phyloP scores from a whole-genome alignment of 208 protist genomes.

The Leishmania aethiopica region DNA sequence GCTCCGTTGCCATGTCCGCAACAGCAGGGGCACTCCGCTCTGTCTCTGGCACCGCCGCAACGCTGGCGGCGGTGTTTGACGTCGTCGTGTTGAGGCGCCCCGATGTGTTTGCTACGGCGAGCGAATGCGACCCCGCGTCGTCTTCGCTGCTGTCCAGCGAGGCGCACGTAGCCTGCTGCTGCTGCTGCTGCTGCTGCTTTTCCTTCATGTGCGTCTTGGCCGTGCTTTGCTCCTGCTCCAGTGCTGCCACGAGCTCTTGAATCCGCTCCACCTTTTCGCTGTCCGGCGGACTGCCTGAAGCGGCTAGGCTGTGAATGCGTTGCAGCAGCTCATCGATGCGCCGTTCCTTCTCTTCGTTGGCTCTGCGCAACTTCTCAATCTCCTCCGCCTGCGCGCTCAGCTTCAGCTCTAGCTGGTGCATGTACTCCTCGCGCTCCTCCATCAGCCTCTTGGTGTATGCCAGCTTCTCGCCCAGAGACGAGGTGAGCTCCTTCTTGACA shows the following conservation, averaged over 20 bases:
- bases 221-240: conserved; percentile 63
- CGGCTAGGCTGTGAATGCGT: conserved; percentile 38
- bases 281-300: conserved; percentile 9
- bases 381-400: conserved; percentile 56
- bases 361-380: conserved; percentile 53
- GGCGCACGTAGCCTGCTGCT: conserved; percentile 8
- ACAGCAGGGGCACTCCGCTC: background rate
- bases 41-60: background rate
- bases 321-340: conserved; percentile 66
- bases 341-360: conserved; percentile 70
- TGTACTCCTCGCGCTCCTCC: conserved; percentile 73
- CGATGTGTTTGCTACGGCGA: background rate
- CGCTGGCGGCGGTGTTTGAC: background rate
- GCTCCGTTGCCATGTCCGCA: no score
- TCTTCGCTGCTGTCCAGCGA: conserved; percentile 4
- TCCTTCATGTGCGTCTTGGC: conserved; percentile 36
- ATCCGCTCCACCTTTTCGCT: conserved; percentile 52
- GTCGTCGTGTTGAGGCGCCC: background rate
- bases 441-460: conserved; percentile 63
- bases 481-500: conserved; percentile 67
- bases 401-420: conserved; percentile 57
- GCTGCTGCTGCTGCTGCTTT: conserved; percentile 12
- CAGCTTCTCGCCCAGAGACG: conserved; percentile 75
- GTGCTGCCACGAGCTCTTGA: conserved; percentile 53
- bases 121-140: background rate